Conservation (phyloP, 2,329 filamentous ascomycete genomes). For the Arthrobotrys sphaeroides region DNA sequence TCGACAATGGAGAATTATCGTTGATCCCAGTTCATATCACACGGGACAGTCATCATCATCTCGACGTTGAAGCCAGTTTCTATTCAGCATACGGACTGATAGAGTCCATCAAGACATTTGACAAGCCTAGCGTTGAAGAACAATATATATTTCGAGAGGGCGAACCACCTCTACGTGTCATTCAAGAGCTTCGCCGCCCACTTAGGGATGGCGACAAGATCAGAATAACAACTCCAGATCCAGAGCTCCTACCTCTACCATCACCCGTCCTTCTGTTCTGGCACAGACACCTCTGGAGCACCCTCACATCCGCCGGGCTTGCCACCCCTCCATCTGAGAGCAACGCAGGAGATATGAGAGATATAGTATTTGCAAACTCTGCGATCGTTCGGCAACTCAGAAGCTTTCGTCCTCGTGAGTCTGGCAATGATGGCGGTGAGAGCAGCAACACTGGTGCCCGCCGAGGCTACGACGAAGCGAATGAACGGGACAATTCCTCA, state of each 20-base stretch:
- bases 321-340: background rate
- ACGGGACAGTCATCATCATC: background rate
- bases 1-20: constrained; percentile 3
- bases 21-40: constrained; percentile 15
- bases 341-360: too few species aligned
- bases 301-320: constrained; percentile 6
- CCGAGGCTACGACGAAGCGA: background rate
- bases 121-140: constrained; percentile 1
- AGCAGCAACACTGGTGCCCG: background rate
- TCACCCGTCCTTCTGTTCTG: constrained; percentile 4
- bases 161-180: background rate
- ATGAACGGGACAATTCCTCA: background rate
- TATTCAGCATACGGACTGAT: background rate
- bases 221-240: constrained; percentile 11
- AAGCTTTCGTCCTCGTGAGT: too few species aligned
- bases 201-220: constrained; percentile 15
- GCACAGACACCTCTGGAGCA: constrained; percentile 14
- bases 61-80: constrained; percentile 10
- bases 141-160: background rate
- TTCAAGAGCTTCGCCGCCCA: background rate
- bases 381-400: background rate
- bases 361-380: too few species aligned
- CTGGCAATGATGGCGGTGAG: too few species aligned
- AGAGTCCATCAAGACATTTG: background rate
- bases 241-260: constrained; percentile 1